A percentile compares a stretch with the other conserved stretches of the same genome.
Conservation (phyloP, 768 basidiomycete species). For the Rhizopogon vesiculosus region DNA sequence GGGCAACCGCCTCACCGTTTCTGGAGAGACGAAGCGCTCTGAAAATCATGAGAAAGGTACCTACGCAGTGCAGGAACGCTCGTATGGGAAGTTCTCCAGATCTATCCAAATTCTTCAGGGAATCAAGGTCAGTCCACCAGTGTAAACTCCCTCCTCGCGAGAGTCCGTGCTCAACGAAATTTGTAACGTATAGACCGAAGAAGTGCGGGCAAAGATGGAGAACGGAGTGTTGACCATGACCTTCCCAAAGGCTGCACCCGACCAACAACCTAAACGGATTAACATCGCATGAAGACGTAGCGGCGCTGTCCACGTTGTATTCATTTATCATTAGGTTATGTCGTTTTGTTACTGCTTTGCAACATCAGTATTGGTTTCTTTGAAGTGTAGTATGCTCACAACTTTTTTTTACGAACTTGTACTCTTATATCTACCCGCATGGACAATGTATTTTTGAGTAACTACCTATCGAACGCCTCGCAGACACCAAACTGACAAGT, state of each 20-base stretch:
- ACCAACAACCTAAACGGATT: constrained; percentile 41
- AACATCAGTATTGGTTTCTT: no score
- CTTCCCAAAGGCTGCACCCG: constrained; percentile 44
- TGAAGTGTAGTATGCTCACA: no score
- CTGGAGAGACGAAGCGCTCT: constrained; percentile 39
- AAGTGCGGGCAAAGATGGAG: constrained; percentile 43
- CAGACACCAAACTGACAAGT: no score
- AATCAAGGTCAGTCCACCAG: constrained; percentile 31
- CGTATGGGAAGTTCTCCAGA: constrained; percentile 44
- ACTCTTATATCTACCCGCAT: no score
- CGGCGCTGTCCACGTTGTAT: no score
- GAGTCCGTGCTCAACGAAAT: neutral
- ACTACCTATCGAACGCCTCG: no score
- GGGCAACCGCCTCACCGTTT: constrained; percentile 43
- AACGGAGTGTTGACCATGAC: constrained; percentile 45
- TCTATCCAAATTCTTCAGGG: constrained; percentile 43
- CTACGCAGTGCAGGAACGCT: constrained; percentile 38
- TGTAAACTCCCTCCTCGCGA: neutral
- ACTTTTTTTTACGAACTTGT: no score
- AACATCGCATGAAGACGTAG: constrained; percentile 17
- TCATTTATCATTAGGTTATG: no score
- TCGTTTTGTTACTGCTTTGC: no score
- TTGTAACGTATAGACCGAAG: constrained; percentile 15
- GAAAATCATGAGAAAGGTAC: constrained; percentile 31
- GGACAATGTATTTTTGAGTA: no score